Base-by-base conservation (phyloP, 495 filamentous ascomycete genomes). In the Tuber brumale region DNA sequence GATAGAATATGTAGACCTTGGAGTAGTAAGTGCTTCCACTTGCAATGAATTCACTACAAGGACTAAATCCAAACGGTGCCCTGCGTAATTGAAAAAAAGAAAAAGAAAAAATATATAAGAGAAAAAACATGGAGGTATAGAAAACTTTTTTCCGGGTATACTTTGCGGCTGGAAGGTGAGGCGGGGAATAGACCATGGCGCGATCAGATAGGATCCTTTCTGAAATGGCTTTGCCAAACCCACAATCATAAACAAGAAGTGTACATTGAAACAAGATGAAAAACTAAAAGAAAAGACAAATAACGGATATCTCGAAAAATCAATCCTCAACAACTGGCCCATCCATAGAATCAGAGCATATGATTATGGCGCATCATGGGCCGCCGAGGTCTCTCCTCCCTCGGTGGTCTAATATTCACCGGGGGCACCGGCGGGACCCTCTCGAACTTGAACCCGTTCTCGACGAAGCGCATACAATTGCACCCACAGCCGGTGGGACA, bases 401-500 rank as follows among this genome's bases (percentile, higher is more conserved):
- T 79, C 35, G 69, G 77, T 48, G 76, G 72, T 39, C 70, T 80
- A 41, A 31, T 44, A 31, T 19, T 71, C 27, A 71, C 39, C 27
- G 70, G 43, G 39, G 70, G 43, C 44, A 76, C 46, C 46, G 69
- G n/a, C 31, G 66, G 44, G 57, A 74, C 31, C 78, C 48, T 79
- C 37, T 74, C 79, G 37, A 80, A 81, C 44, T 74, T 77, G 44
- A 81, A 81, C 12, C 79, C 80, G 8, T 75, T 76, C 41, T 82
- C 75, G n/a, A 76, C 81, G 61, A 76, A 76, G 5, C 43, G 69
- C 31, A 80, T 78, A 77, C 85, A 86, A 42, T 81, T 69, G 73
- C 85, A 86, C 31, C 84, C 85, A 57, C 85, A 86, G 9, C 85
- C 85, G 16, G 85, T 82, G 57, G 84, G 82, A 77, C 85, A 86